Percentiles rank a stretch among this genome's conserved stretches.
Conservation (phyloP, 257 asterid genomes). For the Linderniella brevidens region DNA sequence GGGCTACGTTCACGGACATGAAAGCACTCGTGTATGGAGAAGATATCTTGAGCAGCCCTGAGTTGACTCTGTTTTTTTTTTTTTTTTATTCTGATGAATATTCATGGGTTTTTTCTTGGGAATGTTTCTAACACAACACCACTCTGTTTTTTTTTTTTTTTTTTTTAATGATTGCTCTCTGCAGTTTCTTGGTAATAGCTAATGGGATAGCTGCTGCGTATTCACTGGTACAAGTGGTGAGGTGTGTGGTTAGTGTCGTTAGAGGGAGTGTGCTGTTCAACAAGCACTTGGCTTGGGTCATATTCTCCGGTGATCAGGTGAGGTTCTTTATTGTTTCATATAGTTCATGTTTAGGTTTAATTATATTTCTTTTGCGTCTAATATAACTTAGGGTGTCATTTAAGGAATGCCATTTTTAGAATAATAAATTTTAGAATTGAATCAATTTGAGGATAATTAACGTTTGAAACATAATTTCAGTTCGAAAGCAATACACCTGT, state of each 20-base stretch:
- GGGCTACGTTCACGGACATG: constrained; percentile 86
- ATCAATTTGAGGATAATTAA: too few species aligned
- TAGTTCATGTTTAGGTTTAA: neutral
- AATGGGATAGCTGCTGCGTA: constrained; percentile 83
- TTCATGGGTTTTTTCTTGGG: neutral
- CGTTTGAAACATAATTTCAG: too few species aligned
- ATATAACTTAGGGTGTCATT: too few species aligned
- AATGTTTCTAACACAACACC: too few species aligned
- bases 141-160: neutral
- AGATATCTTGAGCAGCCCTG: neutral
- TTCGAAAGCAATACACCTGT: too few species aligned
- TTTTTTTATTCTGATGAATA: neutral
- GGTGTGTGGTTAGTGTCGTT: constrained; percentile 67
- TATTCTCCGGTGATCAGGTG: constrained; percentile 99
- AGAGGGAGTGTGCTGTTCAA: constrained; percentile 73
- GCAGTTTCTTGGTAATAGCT: constrained; percentile 73
- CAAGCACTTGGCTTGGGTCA: constrained; percentile 91
- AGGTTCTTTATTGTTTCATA: neutral
- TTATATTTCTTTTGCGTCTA: too few species aligned
- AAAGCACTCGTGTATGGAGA: constrained; percentile 73
- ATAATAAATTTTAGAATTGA: too few species aligned
- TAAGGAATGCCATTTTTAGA: too few species aligned
- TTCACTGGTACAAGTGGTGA: constrained; percentile 57
- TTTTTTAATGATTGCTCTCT: neutral
- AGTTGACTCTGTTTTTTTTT: neutral